Evolutionary conservation across 305 asterid genomes (phyloP), one percentile per base, ranked within the genome.

Genomic region (Euphrasia arctica): DNA sequence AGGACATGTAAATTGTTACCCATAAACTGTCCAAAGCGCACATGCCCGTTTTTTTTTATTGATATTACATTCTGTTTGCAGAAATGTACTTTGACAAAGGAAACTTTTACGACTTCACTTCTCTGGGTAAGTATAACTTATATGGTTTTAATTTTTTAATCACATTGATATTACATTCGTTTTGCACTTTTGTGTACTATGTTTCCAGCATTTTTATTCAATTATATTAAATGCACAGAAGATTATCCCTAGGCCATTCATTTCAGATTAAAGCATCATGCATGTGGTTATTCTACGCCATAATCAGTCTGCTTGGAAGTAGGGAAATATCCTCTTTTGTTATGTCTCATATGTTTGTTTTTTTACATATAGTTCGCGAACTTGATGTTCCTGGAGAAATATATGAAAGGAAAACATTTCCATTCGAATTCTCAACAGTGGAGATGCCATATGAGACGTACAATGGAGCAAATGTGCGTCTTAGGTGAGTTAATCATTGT

Each of bases 401-500:
- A 41, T 92, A 87, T 68, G 98, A 92, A 76, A 71, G 93, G 66
- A 92, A 90, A 82, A 82, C 95, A 39, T 92, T 78, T 81, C 97
- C 94, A 10, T 90, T 90, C 74, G 96, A 90, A 70, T 92, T 90
- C 79, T 89, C 98, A 50, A 77, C 97, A 28, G 96, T 92, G 75
- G 97, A 90, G 80, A 92, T 92, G 98, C 98, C 98, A 54, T 83
- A 90, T 28, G 97, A 92, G 75, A 80, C 98, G 47, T 92, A 90
- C 73, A 92, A 87, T 74, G 97, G 98, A 72, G 85, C 80, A 28
- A 91, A 91, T 72, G 98, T 91, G 63, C 85, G 98, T 70, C 97
- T 91, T 34, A 82, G 98, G 98, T 89, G 70, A 78, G 91, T 64
- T 67, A 13, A 7, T 61, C 32, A 4, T 52, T 65, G 39, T 68